These are phyloP conservation scores for Calonectria pteridis DNA, from an alignment of 2,329 filamentous ascomycete genomes.

Conservation along the genomic window DNA sequence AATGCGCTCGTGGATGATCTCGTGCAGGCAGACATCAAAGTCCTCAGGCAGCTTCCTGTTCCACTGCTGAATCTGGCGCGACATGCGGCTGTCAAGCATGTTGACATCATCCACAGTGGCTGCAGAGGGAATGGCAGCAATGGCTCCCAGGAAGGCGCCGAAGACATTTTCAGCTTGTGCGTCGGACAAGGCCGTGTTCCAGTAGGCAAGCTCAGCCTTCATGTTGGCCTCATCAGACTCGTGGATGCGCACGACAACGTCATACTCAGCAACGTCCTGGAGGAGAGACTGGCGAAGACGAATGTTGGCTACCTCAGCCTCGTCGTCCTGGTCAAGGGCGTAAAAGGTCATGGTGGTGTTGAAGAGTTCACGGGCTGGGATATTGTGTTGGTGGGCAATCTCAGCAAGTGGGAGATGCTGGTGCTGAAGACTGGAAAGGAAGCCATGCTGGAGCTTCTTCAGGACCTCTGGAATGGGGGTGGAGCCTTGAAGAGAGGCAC, in stretches of 20 bases:
- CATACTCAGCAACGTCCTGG: not conserved
- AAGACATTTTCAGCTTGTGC: not conserved
- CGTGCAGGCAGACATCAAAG: not conserved
- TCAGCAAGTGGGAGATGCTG: not conserved
- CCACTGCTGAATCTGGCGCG: not conserved
- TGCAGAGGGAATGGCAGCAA: not conserved
- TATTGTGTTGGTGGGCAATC: constrained; percentile 2
- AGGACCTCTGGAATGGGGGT: not conserved
- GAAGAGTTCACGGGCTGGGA: not conserved
- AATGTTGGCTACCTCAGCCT: not conserved
- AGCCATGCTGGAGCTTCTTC: constrained; percentile 4
- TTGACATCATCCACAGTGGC: not conserved
- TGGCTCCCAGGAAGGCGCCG: not conserved
- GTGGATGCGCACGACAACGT: not conserved
- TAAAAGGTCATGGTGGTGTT: constrained; percentile 9
- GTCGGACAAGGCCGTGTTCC: not conserved
- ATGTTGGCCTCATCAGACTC: constrained; percentile 1
- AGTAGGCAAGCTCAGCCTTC: constrained; percentile 1
- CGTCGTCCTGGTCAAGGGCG: not conserved
- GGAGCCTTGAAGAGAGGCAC: not conserved
- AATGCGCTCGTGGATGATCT: not conserved
- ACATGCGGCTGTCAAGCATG: not conserved
- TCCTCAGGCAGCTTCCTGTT: not conserved
- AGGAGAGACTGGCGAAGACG: not conserved
- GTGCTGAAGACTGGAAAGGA: not conserved